Conservation (phyloP, 495 filamentous ascomycete species). For the Chaetomium cochliodes region DNA sequence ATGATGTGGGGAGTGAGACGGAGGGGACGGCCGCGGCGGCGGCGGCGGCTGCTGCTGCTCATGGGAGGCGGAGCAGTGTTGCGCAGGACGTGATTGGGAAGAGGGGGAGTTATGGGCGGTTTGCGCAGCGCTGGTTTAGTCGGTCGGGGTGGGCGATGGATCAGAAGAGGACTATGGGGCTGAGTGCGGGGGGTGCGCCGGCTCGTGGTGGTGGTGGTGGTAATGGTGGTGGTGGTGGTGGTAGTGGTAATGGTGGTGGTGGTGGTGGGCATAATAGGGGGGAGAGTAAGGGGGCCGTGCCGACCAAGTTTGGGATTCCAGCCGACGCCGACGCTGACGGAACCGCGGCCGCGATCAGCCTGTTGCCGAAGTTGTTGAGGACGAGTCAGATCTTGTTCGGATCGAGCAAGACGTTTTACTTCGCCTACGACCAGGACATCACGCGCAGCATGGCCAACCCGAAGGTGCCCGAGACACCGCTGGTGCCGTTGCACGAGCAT, state of each 20-base stretch:
- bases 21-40: conserved; percentile 22
- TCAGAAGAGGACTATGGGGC: conserved; percentile 55
- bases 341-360: conserved; percentile 37
- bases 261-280: background rate
- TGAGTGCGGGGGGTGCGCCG: conserved; percentile 43
- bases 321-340: conserved; percentile 35
- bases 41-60: conserved; percentile 28
- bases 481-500: conserved; percentile 63
- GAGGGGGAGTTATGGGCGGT: conserved; percentile 77
- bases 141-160: conserved; percentile 70
- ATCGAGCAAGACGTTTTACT: conserved; percentile 81
- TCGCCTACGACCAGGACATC: conserved; percentile 87
- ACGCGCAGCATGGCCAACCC: conserved; percentile 61
- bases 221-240: background rate
- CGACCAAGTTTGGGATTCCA: conserved; percentile 22
- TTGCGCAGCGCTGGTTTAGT: conserved; percentile 87
- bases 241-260: conserved; percentile 3
- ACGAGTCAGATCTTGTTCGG: conserved; percentile 78
- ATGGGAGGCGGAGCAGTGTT: conserved; percentile 52
- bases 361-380: conserved; percentile 80
- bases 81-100: conserved; percentile 80
- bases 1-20: conserved; percentile 35
- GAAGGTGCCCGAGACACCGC: conserved; percentile 34
- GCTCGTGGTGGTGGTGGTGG: conserved; percentile 10
- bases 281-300: conserved; percentile 18